Percentiles rank a stretch among this genome's conserved stretches.
Evolutionary conservation across 441 rosid species (phyloP).

Genomic region (Lepidium campestre): DNA sequence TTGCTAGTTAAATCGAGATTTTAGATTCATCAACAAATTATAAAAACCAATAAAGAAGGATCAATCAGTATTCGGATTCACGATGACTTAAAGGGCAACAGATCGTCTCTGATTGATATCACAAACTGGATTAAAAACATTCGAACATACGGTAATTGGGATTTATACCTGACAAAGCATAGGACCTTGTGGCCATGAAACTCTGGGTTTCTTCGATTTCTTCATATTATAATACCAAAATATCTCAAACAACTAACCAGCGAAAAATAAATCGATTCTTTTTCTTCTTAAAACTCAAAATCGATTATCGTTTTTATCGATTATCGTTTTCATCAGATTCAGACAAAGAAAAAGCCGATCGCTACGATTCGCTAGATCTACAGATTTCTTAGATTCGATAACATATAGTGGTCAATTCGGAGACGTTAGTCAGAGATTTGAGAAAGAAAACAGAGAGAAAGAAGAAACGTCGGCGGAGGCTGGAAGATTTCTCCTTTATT

Average conservation of each 20-base stretch:
- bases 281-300: no score
- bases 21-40: not conserved
- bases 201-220: slow-evolving; percentile 53
- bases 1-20: not conserved
- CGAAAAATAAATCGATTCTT: not conserved
- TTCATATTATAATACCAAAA: slow-evolving; percentile 24
- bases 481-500: no score
- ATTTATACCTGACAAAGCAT: slow-evolving; percentile 58
- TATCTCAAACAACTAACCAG: slow-evolving; percentile 2
- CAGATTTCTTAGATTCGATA: not conserved
- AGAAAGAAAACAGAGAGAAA: not conserved
- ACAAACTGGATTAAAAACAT: not conserved
- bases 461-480: slow-evolving; percentile 17
- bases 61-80: not conserved
- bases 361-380: slow-evolving; percentile 12
- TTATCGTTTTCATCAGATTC: slow-evolving; percentile 12
- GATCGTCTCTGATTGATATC: not conserved
- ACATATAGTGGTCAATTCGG: not conserved
- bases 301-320: not conserved
- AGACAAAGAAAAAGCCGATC: not conserved
- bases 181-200: slow-evolving; percentile 53
- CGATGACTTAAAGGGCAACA: not conserved
- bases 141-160: not conserved
- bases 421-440: not conserved
- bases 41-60: not conserved